phyloP scores from a whole-genome alignment of 352 stramenopile species.

The Phytophthora pluvialis region DNA sequence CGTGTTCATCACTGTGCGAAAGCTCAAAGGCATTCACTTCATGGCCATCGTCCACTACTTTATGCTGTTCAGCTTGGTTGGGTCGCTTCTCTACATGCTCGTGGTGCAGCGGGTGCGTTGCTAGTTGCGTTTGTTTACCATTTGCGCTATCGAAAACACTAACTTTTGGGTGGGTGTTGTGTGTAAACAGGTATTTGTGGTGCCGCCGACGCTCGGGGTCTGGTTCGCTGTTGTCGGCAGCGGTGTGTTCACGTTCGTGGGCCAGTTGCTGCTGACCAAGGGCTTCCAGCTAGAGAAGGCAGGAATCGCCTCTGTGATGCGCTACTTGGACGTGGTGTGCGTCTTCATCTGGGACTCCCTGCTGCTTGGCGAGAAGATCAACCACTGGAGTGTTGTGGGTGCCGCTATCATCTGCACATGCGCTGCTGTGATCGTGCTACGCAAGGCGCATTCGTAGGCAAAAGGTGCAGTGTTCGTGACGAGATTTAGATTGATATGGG shows the following conservation, averaged over 20 bases:
- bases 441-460: constrained; percentile 48
- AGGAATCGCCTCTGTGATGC: constrained; percentile 86
- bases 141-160: background rate
- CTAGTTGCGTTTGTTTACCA: no score
- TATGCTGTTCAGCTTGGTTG: constrained; percentile 62
- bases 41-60: constrained; percentile 85
- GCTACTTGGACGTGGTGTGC: constrained; percentile 85
- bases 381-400: constrained; percentile 75
- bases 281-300: constrained; percentile 87
- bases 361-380: constrained; percentile 68
- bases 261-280: constrained; percentile 76
- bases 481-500: constrained; percentile 17
- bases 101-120: constrained; percentile 56
- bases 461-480: background rate
- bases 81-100: constrained; percentile 58
- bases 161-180: constrained; percentile 10
- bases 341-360: constrained; percentile 83
- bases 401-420: constrained; percentile 72
- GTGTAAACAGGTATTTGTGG: constrained; percentile 46
- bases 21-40: constrained; percentile 61
- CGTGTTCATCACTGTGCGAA: constrained; percentile 74
- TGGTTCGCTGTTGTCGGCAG: constrained; percentile 61
- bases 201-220: constrained; percentile 43
- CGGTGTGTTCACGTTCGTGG: constrained; percentile 73
- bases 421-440: constrained; percentile 67